These are phyloP conservation scores for Aspergillus terreus DNA, from an alignment of 2,329 filamentous ascomycete species.

Conservation along the genomic window DNA sequence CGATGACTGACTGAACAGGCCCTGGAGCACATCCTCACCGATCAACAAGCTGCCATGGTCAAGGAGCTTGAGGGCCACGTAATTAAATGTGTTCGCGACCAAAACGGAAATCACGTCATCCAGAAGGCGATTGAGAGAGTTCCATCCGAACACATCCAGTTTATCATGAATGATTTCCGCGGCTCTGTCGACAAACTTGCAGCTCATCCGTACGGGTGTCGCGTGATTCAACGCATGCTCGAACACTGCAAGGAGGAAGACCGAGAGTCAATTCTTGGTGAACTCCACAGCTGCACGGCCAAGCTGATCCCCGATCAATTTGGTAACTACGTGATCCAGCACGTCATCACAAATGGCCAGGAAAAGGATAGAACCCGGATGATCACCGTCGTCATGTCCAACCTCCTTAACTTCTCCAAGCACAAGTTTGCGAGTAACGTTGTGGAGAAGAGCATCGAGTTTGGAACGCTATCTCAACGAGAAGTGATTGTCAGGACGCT, in stretches of 20 bases:
- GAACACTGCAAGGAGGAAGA: conserved; percentile 74
- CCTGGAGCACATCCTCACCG: conserved; percentile 83
- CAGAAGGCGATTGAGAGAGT: conserved; percentile 87
- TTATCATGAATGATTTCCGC: conserved; percentile 77
- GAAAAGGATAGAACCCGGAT: conserved; percentile 69
- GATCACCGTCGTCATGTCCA: conserved; percentile 67
- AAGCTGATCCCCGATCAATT: conserved; percentile 80
- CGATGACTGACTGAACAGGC: conserved; percentile 53
- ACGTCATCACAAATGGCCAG: conserved; percentile 77
- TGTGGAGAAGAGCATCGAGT: conserved; percentile 84
- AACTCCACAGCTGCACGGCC: conserved; percentile 70
- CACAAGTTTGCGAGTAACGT: conserved; percentile 98
- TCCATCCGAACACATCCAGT: conserved; percentile 73
- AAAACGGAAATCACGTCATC: conserved; percentile 94
- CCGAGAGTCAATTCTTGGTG: conserved; percentile 67
- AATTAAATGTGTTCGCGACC: conserved; percentile 73
- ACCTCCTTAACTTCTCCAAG: conserved; percentile 74
- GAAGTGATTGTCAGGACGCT: conserved; percentile 64
- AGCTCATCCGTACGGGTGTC: conserved; percentile 80
- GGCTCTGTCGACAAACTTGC: conserved; percentile 71
- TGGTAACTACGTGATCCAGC: conserved; percentile 94
- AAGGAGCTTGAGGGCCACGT: conserved; percentile 77
- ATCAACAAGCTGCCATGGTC: conserved; percentile 81
- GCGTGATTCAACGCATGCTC: conserved; percentile 87
- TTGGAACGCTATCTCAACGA: conserved; percentile 66